phyloP scores from a whole-genome alignment of 2,329 filamentous ascomycete genomes.

The Nannizziopsis arthrosporioides region DNA sequence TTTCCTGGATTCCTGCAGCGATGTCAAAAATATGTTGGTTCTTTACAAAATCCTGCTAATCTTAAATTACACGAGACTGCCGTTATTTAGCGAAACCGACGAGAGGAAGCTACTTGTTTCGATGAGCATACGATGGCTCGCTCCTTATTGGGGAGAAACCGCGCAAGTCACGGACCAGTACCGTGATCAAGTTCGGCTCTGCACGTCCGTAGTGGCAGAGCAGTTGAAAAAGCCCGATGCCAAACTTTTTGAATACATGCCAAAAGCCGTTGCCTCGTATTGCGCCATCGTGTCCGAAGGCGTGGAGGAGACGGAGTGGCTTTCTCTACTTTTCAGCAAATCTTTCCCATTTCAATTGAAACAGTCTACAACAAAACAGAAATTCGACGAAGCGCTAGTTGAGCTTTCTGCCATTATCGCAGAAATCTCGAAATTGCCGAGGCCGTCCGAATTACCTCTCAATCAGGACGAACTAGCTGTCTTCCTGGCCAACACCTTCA shows the following conservation, averaged over 20 bases:
- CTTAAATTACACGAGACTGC: constrained; percentile 74
- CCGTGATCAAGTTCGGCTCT: constrained; percentile 83
- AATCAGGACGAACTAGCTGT: constrained; percentile 65
- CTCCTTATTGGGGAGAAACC: constrained; percentile 78
- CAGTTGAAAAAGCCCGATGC: constrained; percentile 67
- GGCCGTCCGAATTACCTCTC: constrained; percentile 62
- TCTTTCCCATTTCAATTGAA: constrained; percentile 79
- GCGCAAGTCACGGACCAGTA: constrained; percentile 69
- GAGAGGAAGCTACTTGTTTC: constrained; percentile 61
- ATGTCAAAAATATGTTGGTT: constrained; percentile 80
- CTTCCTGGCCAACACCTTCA: constrained; percentile 66
- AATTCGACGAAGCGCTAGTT: constrained; percentile 76
- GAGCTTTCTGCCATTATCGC: constrained; percentile 83
- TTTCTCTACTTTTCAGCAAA: constrained; percentile 82
- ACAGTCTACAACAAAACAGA: constrained; percentile 46
- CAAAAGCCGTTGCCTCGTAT: constrained; percentile 84
- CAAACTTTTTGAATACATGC: constrained; percentile 78
- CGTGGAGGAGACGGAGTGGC: constrained; percentile 44
- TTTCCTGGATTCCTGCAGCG: constrained; percentile 81
- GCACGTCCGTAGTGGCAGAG: constrained; percentile 82
- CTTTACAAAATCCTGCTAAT: constrained; percentile 88
- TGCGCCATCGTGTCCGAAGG: constrained; percentile 59
- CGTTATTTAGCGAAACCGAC: constrained; percentile 68
- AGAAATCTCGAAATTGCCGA: constrained; percentile 62
- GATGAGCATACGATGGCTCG: constrained; percentile 82